These are phyloP conservation scores for Marasmius fiardii DNA, from an alignment of 1,284 basidiomycete species.

Conservation along the genomic window DNA sequence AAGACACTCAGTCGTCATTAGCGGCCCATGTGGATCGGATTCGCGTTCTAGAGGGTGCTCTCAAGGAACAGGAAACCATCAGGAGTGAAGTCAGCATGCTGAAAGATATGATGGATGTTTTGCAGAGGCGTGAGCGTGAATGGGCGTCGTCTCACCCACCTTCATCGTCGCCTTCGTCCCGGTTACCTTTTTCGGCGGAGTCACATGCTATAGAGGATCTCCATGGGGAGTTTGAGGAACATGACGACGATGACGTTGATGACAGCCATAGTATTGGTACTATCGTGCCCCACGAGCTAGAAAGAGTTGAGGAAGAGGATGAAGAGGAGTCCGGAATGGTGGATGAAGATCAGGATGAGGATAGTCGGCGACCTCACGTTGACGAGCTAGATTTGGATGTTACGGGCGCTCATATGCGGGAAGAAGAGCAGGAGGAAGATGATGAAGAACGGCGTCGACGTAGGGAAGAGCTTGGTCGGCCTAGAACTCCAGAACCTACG, in stretches of 20 bases:
- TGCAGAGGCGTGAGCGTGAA: constrained; percentile 18
- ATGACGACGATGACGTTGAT: constrained; percentile 53
- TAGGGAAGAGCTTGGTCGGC: constrained; percentile 60
- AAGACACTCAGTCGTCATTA: constrained; percentile 82
- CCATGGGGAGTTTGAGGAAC: constrained; percentile 32
- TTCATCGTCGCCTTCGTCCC: not conserved
- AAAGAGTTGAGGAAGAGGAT: constrained; percentile 72
- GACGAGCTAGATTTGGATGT: constrained; percentile 22
- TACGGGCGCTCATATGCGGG: constrained; percentile 14
- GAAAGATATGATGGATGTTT: constrained; percentile 62
- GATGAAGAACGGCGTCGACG: constrained; percentile 44
- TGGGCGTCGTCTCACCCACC: not conserved
- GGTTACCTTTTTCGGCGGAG: constrained; percentile 3
- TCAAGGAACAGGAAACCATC: constrained; percentile 86
- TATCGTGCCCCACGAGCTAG: constrained; percentile 64
- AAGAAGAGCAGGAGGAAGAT: constrained; percentile 31
- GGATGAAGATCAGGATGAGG: constrained; percentile 22
- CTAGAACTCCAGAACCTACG: constrained; percentile 73
- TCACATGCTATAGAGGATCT: constrained; percentile 23
- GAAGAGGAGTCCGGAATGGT: constrained; percentile 53
- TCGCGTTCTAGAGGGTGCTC: constrained; percentile 75
- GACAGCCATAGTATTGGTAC: constrained; percentile 60
- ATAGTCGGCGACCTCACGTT: constrained; percentile 33
- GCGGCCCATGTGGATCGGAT: constrained; percentile 85
- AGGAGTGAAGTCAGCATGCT: constrained; percentile 77